Percentiles rank a stretch among this genome's conserved stretches.
Evolutionary conservation across 306 rosid species (phyloP).

Genomic region (Prunus mongolica): DNA sequence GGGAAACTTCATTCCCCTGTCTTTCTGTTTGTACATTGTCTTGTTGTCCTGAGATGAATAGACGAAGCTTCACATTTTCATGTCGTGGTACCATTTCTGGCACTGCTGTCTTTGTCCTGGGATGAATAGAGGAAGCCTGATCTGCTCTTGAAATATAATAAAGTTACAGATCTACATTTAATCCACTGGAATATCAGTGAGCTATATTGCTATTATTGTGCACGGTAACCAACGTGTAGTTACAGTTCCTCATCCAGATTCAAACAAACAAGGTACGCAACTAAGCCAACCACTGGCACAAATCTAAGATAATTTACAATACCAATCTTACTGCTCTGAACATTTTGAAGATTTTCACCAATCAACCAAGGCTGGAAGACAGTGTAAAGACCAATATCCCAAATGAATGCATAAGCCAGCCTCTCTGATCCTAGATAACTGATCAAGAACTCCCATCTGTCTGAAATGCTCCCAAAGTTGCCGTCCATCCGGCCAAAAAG

Average conservation of each 20-base stretch:
- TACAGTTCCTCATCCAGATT: conserved; percentile 41
- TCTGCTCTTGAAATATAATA: not conserved
- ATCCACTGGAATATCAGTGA: not conserved
- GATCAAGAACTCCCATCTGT: conserved; percentile 72
- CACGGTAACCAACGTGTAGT: not conserved
- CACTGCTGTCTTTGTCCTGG: not conserved
- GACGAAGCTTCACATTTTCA: conserved; percentile 4
- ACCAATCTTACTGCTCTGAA: conserved; percentile 47
- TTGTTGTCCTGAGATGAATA: not conserved
- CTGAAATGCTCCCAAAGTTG: conserved; percentile 61
- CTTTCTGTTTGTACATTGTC: not conserved
- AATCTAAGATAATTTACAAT: conserved; percentile 59
- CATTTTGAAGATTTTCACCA: conserved; percentile 73
- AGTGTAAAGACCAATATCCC: conserved; percentile 79
- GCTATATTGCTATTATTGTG: not conserved
- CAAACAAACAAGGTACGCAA: conserved; percentile 71
- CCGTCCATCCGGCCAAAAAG: conserved; percentile 58
- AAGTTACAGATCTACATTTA: not conserved
- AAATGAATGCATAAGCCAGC: conserved; percentile 87
- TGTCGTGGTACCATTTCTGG: not conserved
- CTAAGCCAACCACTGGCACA: conserved; percentile 73
- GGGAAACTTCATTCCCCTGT: conserved; percentile 8
- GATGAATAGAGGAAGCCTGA: not conserved
- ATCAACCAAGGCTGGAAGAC: conserved; percentile 94
- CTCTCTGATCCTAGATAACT: conserved; percentile 78